A percentile compares a stretch with the other conserved stretches of the same genome.
These are phyloP conservation scores for Verticillium longisporum DNA, from an alignment of 2,329 filamentous ascomycete species.

Conservation along the genomic window DNA sequence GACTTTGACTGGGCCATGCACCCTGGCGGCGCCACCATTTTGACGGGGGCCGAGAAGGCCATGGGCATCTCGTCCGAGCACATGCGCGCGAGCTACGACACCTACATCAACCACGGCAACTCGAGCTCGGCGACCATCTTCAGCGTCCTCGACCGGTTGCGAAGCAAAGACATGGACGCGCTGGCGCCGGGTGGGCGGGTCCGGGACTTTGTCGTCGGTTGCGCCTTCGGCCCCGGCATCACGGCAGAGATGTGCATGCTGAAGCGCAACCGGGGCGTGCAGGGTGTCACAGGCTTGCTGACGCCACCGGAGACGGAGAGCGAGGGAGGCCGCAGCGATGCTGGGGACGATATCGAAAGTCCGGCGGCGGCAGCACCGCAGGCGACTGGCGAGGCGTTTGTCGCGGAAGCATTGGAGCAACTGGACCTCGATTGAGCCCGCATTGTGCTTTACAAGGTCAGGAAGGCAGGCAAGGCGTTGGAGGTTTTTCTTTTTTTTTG, in stretches of 20 bases:
- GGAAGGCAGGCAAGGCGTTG: background rate
- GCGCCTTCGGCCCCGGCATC: constrained; percentile 65
- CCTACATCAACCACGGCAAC: constrained; percentile 63
- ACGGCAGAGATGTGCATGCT: constrained; percentile 62
- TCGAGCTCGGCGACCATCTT: constrained; percentile 64
- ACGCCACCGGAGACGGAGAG: constrained; percentile 50
- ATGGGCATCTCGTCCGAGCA: constrained; percentile 55
- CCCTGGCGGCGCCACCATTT: constrained; percentile 60
- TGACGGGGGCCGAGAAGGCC: constrained; percentile 53
- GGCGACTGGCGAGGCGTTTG: constrained; percentile 9
- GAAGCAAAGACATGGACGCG: constrained; percentile 53
- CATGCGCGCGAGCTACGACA: constrained; percentile 62
- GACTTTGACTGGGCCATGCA: constrained; percentile 72
- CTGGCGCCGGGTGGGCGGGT: constrained; percentile 40
- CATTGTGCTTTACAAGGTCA: background rate
- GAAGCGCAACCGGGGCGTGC: constrained; percentile 35
- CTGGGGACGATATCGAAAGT: constrained; percentile 23
- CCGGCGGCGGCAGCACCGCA: constrained; percentile 2
- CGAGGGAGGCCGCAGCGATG: constrained; percentile 35
- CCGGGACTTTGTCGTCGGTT: constrained; percentile 56
- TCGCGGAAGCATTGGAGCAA: constrained; percentile 14
- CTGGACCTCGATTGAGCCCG: constrained; percentile 14
- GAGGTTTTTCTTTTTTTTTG: background rate
- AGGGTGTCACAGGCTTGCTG: constrained; percentile 29
- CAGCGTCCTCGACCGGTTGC: constrained; percentile 56